phyloP scores from a whole-genome alignment of 805 yeast genomes.

The Yamadazyma tumulicola region DNA sequence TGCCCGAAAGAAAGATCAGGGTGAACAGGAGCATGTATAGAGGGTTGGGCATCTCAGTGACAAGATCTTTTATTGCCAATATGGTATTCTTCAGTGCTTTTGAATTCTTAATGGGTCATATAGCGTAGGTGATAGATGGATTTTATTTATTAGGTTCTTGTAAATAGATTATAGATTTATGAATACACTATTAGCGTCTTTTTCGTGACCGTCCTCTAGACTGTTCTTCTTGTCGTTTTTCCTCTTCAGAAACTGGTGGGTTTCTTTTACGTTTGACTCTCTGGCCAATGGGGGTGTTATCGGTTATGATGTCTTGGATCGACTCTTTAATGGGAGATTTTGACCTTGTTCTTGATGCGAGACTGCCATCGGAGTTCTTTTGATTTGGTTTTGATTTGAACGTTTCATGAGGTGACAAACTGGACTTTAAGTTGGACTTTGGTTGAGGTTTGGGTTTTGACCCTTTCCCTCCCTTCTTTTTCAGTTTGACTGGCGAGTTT shows the following conservation, averaged over 20 bases:
- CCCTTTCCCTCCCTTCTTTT: too few species aligned
- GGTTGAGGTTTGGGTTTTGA: neutral
- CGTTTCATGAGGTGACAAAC: constrained; percentile 3
- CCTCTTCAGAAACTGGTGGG: constrained; percentile 1
- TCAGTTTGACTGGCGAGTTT: constrained; percentile 3
- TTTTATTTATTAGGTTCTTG: constrained; percentile 6
- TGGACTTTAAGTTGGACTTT: neutral
- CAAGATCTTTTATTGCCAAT: constrained; percentile 69
- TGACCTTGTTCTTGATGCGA: constrained; percentile 31
- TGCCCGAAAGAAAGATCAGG: constrained; percentile 23
- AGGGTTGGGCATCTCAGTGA: constrained; percentile 72
- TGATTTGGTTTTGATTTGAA: neutral
- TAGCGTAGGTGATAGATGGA: constrained; percentile 25
- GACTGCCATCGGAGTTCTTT: constrained; percentile 17
- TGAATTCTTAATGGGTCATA: constrained; percentile 62
- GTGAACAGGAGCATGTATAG: constrained; percentile 55
- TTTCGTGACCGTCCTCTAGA: constrained; percentile 16
- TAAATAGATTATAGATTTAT: neutral
- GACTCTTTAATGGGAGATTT: constrained; percentile 32
- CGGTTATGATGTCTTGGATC: constrained; percentile 16
- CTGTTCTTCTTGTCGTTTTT: constrained; percentile 7
- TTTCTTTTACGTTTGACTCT: constrained; percentile 10
- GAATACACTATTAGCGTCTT: constrained; percentile 5
- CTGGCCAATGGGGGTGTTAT: constrained; percentile 10
- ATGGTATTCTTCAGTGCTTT: constrained; percentile 71